Base-by-base conservation (phyloP, 2,329 filamentous ascomycete genomes). In the Aspergillus calidoustus region DNA sequence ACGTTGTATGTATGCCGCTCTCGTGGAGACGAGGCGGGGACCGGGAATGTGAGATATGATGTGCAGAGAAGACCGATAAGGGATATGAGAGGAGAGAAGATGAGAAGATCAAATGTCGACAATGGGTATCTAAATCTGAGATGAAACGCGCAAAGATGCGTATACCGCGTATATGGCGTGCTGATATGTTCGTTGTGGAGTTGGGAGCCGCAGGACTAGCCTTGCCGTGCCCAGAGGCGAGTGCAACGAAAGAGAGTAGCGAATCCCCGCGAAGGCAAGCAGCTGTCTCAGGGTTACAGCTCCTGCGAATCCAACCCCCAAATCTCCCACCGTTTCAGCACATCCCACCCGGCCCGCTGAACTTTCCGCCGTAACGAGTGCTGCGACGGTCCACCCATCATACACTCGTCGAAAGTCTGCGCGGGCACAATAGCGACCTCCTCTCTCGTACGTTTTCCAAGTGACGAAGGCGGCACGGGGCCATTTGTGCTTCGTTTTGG, bases 271-370 rank as follows among this genome's bases (percentile, higher is more conserved):
- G 19, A 19, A 19, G 19, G 19, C 19, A 19, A 19, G 19, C 1
- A 19, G 19, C 19, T 19, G 19, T 19, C 19, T 19, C 19, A 19
- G 11, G 15, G 15, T 67, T 43, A 76, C 57, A 76, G 68, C 53
- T 80, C 78, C 66, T 77, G 73, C 7, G 74, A 68, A 66, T 81
- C 79, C 63, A 80, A 67, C 7, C 71, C 74, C 78, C 78, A 81
- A 19, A 81, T 77, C 59, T 80, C 79, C 74, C 78, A 80, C 47
- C 78, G 63, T 56, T 76, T 73, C 15, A 81, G 65, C 5, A 77
- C 74, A 5, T 80, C 76, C 76, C 77, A 79, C 6, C 72, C 72
- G 7, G 78, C 75, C 23, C 76, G 72, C 7, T 71, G 71, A 25
- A 79, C 67, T 11, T 66, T 68, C 19, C 79, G 72, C 57, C 71